Base-by-base conservation (phyloP, 108 stramenopile species). In the Cylindrotheca closterium region DNA sequence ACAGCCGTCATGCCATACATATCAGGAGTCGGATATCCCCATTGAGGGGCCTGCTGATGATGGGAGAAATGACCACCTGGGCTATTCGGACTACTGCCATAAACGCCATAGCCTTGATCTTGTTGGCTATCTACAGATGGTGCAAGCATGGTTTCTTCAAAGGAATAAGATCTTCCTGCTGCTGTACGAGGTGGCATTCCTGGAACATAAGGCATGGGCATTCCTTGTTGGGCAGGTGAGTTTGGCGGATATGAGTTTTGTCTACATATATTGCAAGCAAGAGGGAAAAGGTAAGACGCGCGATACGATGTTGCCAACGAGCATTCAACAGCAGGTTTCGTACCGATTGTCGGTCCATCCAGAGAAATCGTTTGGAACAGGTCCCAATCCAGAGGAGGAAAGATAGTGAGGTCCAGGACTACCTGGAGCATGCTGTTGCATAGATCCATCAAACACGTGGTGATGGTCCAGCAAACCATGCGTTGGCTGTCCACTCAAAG, bases 21-120 rank as follows among this genome's bases (percentile, higher is more conserved):
- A 49, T 79, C 83, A 26, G 72, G 73, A 29, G 69, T 67, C 22
- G 47, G 67, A 28, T 84, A 84, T 21, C 76, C 73, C 83, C 83
- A 84, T 22, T 64, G 47, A 15, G 37, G 37, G 7, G 7, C 10
- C 37, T 42, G 37, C 33, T 78, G 77, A 51, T 72, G 71, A 52
- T 76, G 75, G 8, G 77, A 63, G 65, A 78, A 50, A n/a, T n/a
- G n/a, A n/a, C n/a, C n/a, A 24, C 63, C 68, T 28, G 53, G 48
- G 22, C 57, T 33, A 53, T 54, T 34, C 8, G 22, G 60, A 33
- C 24, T 75, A 12, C 28, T 33, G 12, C 55, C 58, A 34, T 69
- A 68, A 42, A 7, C n/a, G 1, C 63, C 63, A 37, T 68, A 65
- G 48, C 3, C 22, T 18, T 56, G 56, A 30, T 32, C 66, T 18